Conservation (phyloP, 257 asterid species). For the Nemophila menziesii region DNA sequence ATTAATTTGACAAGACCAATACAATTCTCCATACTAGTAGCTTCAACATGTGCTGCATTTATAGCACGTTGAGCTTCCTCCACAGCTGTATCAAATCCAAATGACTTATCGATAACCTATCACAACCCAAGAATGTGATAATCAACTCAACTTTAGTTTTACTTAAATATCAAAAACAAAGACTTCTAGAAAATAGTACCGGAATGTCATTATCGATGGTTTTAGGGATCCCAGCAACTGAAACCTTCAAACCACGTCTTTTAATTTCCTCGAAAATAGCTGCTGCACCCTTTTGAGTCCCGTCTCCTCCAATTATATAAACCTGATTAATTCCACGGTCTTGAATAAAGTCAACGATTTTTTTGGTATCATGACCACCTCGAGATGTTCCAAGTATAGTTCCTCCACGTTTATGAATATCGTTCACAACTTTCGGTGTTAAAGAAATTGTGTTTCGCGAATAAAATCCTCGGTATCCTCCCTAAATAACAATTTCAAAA, state of each 20-base stretch:
- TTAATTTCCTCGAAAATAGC: slow-evolving; percentile 81
- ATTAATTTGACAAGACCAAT: slow-evolving; percentile 85
- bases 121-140: slow-evolving; percentile 6
- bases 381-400: slow-evolving; percentile 78
- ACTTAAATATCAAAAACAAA: background rate
- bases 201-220: slow-evolving; percentile 92
- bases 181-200: slow-evolving; percentile 22
- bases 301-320: slow-evolving; percentile 89
- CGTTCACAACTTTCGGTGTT: slow-evolving; percentile 60
- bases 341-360: slow-evolving; percentile 89
- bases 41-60: slow-evolving; percentile 93
- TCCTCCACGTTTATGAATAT: slow-evolving; percentile 91
- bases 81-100: slow-evolving; percentile 90
- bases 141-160: slow-evolving; percentile 1
- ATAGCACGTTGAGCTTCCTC: slow-evolving; percentile 99
- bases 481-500: slow-evolving; percentile 38
- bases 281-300: slow-evolving; percentile 89
- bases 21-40: slow-evolving; percentile 83
- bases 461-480: slow-evolving; percentile 81
- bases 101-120: slow-evolving; percentile 84
- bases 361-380: slow-evolving; percentile 69
- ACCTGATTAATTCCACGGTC: slow-evolving; percentile 96
- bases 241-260: slow-evolving; percentile 73
- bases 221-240: slow-evolving; percentile 80
- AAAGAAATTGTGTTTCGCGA: slow-evolving; percentile 55